Percentiles rank a stretch among this genome's conserved stretches.
Conservation (phyloP, 2,329 filamentous ascomycete species). For the Aureobasidium sp. region DNA sequence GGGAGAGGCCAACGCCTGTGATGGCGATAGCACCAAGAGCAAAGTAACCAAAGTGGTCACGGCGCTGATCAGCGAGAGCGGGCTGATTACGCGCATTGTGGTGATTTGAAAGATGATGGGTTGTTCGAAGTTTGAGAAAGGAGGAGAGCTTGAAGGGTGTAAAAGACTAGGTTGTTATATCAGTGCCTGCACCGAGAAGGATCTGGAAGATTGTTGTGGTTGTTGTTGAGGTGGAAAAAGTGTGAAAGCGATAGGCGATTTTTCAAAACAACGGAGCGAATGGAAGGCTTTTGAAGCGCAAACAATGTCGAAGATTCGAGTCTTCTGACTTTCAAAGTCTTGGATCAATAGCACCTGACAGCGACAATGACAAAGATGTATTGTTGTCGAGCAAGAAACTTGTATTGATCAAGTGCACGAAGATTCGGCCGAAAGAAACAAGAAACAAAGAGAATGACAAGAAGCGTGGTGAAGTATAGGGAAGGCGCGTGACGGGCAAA, state of each 20-base stretch:
- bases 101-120: slow-evolving; percentile 6
- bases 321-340: slow-evolving; percentile 10
- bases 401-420: slow-evolving; percentile 10
- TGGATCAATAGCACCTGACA: slow-evolving; percentile 10
- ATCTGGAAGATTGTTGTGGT: not conserved
- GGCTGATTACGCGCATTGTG: slow-evolving; percentile 8
- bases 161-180: slow-evolving; percentile 10
- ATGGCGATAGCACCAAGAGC: slow-evolving; percentile 1
- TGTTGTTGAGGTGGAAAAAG: not conserved
- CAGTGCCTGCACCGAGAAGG: slow-evolving; percentile 11
- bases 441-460: slow-evolving; percentile 11
- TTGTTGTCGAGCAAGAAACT: slow-evolving; percentile 7
- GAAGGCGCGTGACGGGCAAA: slow-evolving; percentile 4
- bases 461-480: not conserved
- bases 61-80: slow-evolving; percentile 8
- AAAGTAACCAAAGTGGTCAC: slow-evolving; percentile 7
- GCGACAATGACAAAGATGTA: slow-evolving; percentile 11
- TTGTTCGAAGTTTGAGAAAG: slow-evolving; percentile 5
- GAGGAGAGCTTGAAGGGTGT: slow-evolving; percentile 11
- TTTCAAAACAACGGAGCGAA: slow-evolving; percentile 8
- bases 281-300: slow-evolving; percentile 2
- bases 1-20: slow-evolving; percentile 7
- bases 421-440: slow-evolving; percentile 4
- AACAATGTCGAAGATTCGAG: slow-evolving; percentile 1
- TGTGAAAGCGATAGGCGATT: slow-evolving; percentile 8